Percentiles rank a stretch among this genome's conserved stretches.
phyloP scores from a whole-genome alignment of 2,329 filamentous ascomycete genomes.

The Chaetoscypha palmicola region DNA sequence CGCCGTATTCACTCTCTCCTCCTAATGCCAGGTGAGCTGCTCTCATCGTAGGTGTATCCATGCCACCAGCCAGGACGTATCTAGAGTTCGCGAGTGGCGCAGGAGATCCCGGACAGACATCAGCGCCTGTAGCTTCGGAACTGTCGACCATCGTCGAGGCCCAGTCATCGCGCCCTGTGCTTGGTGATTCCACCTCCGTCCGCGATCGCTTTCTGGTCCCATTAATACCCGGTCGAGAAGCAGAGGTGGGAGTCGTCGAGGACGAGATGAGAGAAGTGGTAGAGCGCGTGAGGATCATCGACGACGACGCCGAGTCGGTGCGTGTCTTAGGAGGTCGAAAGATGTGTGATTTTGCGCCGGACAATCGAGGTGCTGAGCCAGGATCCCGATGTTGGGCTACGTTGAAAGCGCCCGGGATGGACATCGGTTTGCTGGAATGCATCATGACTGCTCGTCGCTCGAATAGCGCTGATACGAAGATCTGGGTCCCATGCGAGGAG shows the following conservation, averaged over 20 bases:
- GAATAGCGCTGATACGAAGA: neutral
- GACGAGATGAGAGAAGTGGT: constrained; percentile 7
- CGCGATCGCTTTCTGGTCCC: constrained; percentile 16
- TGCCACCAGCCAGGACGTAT: constrained; percentile 43
- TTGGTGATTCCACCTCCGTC: constrained; percentile 11
- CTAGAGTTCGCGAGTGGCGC: constrained; percentile 43
- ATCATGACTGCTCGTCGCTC: constrained; percentile 16
- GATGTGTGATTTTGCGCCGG: constrained; percentile 32
- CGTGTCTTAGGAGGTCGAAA: constrained; percentile 38
- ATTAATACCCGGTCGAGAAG: neutral
- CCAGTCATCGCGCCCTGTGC: constrained; percentile 14
- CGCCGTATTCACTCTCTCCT: constrained; percentile 25
- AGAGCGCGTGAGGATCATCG: constrained; percentile 27
- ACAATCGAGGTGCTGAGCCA: constrained; percentile 20
- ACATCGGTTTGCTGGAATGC: constrained; percentile 19
- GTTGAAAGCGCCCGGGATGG: constrained; percentile 21
- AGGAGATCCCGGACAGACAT: constrained; percentile 28
- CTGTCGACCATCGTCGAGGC: constrained; percentile 12
- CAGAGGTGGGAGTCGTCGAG: neutral
- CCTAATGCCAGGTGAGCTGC: constrained; percentile 33
- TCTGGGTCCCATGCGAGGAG: no score
- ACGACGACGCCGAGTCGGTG: constrained; percentile 31
- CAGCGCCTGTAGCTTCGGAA: constrained; percentile 6
- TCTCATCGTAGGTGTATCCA: constrained; percentile 37
- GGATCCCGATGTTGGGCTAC: constrained; percentile 13